phyloP scores from a whole-genome alignment of 1,284 basidiomycete species.

The Microbotryomycetes sp. region DNA sequence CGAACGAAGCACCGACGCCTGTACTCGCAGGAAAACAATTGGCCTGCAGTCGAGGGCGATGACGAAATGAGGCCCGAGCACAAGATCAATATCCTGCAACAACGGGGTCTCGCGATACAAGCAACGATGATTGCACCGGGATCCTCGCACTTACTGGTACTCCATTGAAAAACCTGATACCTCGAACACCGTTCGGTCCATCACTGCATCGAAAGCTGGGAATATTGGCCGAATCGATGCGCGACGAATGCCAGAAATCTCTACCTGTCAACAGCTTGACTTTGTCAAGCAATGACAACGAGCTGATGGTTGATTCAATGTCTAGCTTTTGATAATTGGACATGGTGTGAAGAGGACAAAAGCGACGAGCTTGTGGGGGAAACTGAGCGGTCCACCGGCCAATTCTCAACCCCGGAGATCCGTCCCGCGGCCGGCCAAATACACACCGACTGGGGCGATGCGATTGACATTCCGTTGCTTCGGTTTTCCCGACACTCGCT shows the following conservation, averaged over 20 bases:
- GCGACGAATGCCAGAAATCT: background rate
- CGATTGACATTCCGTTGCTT: too few relatives aligned
- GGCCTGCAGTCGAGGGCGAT: constrained; percentile 53
- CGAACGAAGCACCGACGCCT: constrained; percentile 21
- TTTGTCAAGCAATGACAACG: background rate
- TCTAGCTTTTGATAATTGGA: background rate
- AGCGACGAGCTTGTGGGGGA: background rate
- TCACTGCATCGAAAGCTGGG: constrained; percentile 10
- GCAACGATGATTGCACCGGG: too few relatives aligned
- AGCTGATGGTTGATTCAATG: background rate
- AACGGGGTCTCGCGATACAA: too few relatives aligned
- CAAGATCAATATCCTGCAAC: too few relatives aligned
- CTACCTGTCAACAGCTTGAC: background rate
- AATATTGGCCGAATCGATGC: background rate
- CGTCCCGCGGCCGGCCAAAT: background rate
- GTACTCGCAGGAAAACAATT: constrained; percentile 18
- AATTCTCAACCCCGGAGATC: too few relatives aligned
- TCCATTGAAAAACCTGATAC: constrained; percentile 19
- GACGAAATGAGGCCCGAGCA: too few relatives aligned
- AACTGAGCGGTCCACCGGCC: background rate
- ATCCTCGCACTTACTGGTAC: constrained; percentile 5
- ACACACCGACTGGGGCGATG: too few relatives aligned
- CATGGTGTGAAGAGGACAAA: background rate
- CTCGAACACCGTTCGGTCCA: constrained; percentile 20
- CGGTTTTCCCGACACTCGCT: too few relatives aligned